Conservation (phyloP, 2,329 filamentous ascomycete genomes). For the Dactylellina cionopaga region DNA sequence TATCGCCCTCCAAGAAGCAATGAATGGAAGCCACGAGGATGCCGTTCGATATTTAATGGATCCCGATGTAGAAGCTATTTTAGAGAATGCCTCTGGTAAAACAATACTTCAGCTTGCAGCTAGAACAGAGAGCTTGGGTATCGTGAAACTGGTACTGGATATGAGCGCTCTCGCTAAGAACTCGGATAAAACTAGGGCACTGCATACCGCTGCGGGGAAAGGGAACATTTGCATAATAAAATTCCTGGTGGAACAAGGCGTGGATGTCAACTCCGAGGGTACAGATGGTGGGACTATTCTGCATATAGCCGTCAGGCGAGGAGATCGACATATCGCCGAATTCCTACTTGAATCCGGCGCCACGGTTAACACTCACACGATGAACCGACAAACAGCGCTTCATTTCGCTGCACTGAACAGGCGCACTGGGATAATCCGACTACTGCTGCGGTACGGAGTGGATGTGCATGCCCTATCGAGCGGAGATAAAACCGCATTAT, state of each 20-base stretch:
- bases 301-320: conserved; percentile 19
- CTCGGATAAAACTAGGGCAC: neutral
- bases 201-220: conserved; percentile 17
- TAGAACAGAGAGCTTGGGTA: conserved; percentile 9
- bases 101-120: conserved; percentile 12
- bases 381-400: neutral
- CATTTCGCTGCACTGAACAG: conserved; percentile 7
- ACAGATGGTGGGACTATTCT: neutral
- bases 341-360: conserved; percentile 14
- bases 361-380: neutral
- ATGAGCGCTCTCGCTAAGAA: neutral
- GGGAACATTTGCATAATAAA: conserved; percentile 18
- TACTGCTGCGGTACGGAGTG: conserved; percentile 8
- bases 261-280: conserved; percentile 1
- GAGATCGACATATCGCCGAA: conserved; percentile 20
- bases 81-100: neutral
- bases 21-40: neutral
- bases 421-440: neutral
- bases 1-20: conserved; percentile 17
- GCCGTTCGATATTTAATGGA: conserved; percentile 19
- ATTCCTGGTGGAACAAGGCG: neutral
- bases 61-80: neutral
- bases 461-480: neutral
- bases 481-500: conserved; percentile 2
- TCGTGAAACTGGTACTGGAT: conserved; percentile 14